phyloP scores from a whole-genome alignment of 176 grass and related monocot genomes.

The Oryza nivara region DNA sequence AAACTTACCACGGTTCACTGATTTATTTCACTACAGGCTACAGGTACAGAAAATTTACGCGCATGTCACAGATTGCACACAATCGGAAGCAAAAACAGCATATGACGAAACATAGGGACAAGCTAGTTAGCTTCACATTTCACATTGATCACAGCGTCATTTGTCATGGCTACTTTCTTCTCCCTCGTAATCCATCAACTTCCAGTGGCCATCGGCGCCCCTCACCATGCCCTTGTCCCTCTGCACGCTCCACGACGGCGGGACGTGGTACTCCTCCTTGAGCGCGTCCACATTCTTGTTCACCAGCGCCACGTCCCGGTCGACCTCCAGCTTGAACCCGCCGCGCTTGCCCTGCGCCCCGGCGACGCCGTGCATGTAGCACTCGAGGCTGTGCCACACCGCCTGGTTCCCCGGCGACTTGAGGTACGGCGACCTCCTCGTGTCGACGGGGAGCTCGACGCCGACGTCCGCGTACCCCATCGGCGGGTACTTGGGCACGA shows the following conservation, averaged over 20 bases:
- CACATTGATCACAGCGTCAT: background rate
- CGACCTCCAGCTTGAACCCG: constrained; percentile 51
- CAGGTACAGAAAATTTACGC: too few species aligned
- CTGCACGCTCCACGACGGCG: constrained; percentile 45
- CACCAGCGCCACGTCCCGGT: constrained; percentile 59
- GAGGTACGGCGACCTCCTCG: constrained; percentile 46
- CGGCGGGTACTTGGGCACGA: constrained; percentile 53
- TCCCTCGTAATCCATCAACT: constrained; percentile 26
- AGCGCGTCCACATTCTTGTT: constrained; percentile 55
- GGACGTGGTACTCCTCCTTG: constrained; percentile 52
- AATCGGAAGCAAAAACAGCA: background rate
- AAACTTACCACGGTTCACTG: background rate
- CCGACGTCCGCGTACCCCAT: constrained; percentile 49
- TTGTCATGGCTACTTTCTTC: background rate
- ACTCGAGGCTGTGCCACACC: constrained; percentile 60
- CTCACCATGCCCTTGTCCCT: constrained; percentile 49
- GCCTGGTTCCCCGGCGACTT: constrained; percentile 38
- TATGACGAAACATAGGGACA: too few species aligned
- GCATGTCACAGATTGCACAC: background rate
- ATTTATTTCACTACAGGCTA: background rate
- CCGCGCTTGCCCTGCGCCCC: constrained; percentile 30
- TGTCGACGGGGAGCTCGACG: constrained; percentile 41
- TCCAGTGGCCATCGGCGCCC: constrained; percentile 51
- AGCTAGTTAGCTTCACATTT: background rate
- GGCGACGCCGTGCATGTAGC: constrained; percentile 53